Evolutionary conservation across 305 asterid genomes (phyloP), one percentile per base, ranked within the genome.

Genomic region (Nicotiana rustica): DNA sequence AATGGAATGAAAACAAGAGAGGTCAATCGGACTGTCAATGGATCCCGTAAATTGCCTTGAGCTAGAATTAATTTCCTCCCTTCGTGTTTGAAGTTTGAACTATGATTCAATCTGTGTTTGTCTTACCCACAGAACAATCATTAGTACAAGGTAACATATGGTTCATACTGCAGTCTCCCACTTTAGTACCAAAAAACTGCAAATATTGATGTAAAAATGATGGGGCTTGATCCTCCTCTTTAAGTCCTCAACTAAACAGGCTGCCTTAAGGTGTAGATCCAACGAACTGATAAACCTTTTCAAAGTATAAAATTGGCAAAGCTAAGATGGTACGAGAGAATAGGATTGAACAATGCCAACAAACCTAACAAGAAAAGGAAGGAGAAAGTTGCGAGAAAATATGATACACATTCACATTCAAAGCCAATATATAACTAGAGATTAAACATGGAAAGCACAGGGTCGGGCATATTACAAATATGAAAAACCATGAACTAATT

Each of bases 351-450:
- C 18, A 76, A 76, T 15, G 49, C 31, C 49, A 55, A 52, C 29
- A 29, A 31, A 29, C 47, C 29, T 29, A 31, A 25, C 7, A 19
- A 80, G 83, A 25, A 81, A 25, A 19, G 77, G 66, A 55, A 18
- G 59, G 83, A 81, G 66, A 81, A 44, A 33, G 41, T 33, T 31
- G 60, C 29, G 61, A 35, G 60, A 17, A 25, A 81, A 12, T 81
- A 68, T 67, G 83, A 68, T 81, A 81, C 69, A 81, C 41, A 68
- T 81, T 81, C 66, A 55, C 66, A 76, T 76, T 76, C 66, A 76
- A 76, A 55, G 80, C 80, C 80, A 81, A 79, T 67, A 67, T 67
- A 56, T 59, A 81, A 68, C 79, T 81, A 81, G 67, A 19, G 52
- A 81, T 81, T 5, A 81, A 68, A 59, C 79, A 67, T 55, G 79